These are phyloP conservation scores for Petunia secreta DNA, from an alignment of 257 asterid species.

Conservation along the genomic window DNA sequence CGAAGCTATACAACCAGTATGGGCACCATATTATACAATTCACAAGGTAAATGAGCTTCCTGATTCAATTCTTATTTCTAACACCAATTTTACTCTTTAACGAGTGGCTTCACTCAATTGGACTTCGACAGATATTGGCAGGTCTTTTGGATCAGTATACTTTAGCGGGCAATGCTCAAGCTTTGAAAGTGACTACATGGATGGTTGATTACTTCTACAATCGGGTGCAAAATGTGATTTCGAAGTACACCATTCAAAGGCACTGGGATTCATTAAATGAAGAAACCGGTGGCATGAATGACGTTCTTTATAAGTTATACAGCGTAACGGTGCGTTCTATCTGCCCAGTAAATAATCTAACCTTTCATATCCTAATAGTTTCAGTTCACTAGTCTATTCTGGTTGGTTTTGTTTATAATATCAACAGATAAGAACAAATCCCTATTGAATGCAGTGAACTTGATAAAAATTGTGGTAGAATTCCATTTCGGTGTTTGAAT, in stretches of 20 bases:
- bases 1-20: conserved; percentile 63
- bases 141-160: conserved; percentile 86
- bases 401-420: not conserved
- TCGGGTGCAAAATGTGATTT: conserved; percentile 74
- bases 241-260: conserved; percentile 58
- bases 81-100: not conserved
- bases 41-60: conserved; percentile 61
- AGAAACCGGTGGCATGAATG: conserved; percentile 97
- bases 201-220: conserved; percentile 84
- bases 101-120: not conserved
- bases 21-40: conserved; percentile 94
- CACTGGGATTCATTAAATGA: conserved; percentile 75
- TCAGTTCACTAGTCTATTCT: not conserved
- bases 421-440: not conserved
- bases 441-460: too few species aligned
- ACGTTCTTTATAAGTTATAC: conserved; percentile 72
- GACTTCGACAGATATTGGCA: conserved; percentile 61
- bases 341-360: not conserved
- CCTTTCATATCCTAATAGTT: not conserved
- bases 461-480: too few species aligned
- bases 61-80: not conserved
- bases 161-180: conserved; percentile 59
- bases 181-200: conserved; percentile 54
- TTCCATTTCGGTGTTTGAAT: too few species aligned
- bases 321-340: conserved; percentile 57